Evolutionary conservation across 2,329 filamentous ascomycete species (phyloP), one percentile per base, ranked within the genome.

Genomic region (Camillea tinctor): DNA sequence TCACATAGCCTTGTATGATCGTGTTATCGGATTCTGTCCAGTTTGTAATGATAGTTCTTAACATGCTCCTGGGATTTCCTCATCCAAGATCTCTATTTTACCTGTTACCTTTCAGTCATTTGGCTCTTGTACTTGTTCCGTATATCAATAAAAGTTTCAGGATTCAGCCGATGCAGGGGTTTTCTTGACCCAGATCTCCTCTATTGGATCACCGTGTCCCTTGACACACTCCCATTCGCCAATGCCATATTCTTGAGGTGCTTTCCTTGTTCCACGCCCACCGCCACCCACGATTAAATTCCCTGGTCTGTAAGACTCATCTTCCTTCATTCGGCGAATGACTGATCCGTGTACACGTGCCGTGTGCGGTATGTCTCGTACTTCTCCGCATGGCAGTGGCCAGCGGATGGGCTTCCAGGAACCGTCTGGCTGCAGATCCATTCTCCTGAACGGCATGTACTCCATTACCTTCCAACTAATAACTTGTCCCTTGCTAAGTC

Each of bases 271-370:
- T 0, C 91, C 91, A 26, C 91, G 79, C 0, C 91, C 91, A 17
- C 91, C 91, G 1, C 91, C 91, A 0, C 91, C 91, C 2, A 93
- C 75, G 61, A 95, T 92, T 56, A 95, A 73, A 62, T 95, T 95
- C 0, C 91, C 91, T 0, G 91, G 91, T 0, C 91, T 81, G 68
- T 94, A 95, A 0, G 67, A 77, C 1, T 79, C 71, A 61, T 93
- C 83, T 7, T 77, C 74, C 52, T 85, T 73, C 86, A 95, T 89
- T 6, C 91, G 83, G 19, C 85, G 84, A 59, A 95, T 86, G 0
- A 92, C 91, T 21, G 88, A 91, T 50, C 87, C 84, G 68, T 95
- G 91, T 1, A 95, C 84, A 21, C 87, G 80, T 0, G 88, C 90
- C 57, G 88, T 80, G 8, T 84, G 74, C 0, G 91, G 91, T 1